These are phyloP conservation scores for Laburnicola sp. DNA, from an alignment of 2,329 filamentous ascomycete species.

Conservation along the genomic window DNA sequence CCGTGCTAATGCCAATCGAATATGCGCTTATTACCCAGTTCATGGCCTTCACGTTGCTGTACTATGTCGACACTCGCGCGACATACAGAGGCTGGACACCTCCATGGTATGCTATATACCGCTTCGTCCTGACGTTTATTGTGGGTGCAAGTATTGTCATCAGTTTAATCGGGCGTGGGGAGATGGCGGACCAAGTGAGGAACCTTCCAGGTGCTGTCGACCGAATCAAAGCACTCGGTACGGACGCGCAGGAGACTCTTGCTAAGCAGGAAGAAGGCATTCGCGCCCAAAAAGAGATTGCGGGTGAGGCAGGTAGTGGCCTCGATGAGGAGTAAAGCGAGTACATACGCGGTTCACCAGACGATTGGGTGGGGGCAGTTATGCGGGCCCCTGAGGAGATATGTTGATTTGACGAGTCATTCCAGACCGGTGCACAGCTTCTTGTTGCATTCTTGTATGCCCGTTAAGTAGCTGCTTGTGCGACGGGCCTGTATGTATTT, in stretches of 20 bases:
- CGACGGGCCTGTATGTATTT: too few species aligned
- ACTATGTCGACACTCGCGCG: slow-evolving; percentile 79
- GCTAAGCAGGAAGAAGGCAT: slow-evolving; percentile 37
- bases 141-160: slow-evolving; percentile 81
- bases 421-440: not conserved
- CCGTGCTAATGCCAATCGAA: slow-evolving; percentile 79
- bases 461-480: too few species aligned
- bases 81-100: slow-evolving; percentile 77
- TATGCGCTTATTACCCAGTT: slow-evolving; percentile 87
- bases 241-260: slow-evolving; percentile 33
- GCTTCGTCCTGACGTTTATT: slow-evolving; percentile 88
- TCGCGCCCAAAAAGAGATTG: slow-evolving; percentile 5
- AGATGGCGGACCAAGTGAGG: slow-evolving; percentile 62
- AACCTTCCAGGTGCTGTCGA: slow-evolving; percentile 48
- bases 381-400: too few species aligned
- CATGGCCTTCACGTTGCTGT: slow-evolving; percentile 78
- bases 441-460: not conserved
- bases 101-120: slow-evolving; percentile 83
- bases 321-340: not conserved
- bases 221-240: slow-evolving; percentile 54
- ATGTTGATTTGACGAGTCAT: slow-evolving; percentile 6
- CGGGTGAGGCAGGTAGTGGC: not conserved
- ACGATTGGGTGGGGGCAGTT: too few species aligned
- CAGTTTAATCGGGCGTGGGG: slow-evolving; percentile 78
- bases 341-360: too few species aligned